These are phyloP conservation scores for Debaryomyces robertsiae DNA, from an alignment of 1,139 yeast species.

Conservation along the genomic window DNA sequence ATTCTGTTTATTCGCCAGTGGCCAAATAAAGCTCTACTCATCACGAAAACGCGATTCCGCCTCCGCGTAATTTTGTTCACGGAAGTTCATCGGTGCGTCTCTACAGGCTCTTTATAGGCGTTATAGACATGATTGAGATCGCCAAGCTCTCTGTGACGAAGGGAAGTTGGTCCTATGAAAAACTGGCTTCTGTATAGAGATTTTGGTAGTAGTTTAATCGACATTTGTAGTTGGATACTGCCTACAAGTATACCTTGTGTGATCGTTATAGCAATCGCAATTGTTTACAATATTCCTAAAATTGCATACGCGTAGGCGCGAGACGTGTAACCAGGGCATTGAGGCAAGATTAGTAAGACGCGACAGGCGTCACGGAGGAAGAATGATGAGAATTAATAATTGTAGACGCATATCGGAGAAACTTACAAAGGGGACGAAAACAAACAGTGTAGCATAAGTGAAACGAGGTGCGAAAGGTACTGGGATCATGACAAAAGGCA, in stretches of 20 bases:
- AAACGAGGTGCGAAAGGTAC: too few relatives aligned
- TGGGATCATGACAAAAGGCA: too few relatives aligned
- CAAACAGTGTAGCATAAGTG: too few relatives aligned
- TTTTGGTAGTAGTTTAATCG: background rate
- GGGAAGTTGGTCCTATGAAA: background rate
- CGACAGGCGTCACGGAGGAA: slow-evolving; percentile 1
- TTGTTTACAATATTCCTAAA: slow-evolving; percentile 9
- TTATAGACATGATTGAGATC: background rate
- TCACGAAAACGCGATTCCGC: slow-evolving; percentile 8
- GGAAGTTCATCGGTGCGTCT: background rate
- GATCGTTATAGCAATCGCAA: too few relatives aligned
- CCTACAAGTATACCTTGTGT: too few relatives aligned
- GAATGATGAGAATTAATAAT: background rate
- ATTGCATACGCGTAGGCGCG: slow-evolving; percentile 7
- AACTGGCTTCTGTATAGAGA: background rate
- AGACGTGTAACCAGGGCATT: slow-evolving; percentile 9
- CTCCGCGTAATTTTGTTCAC: slow-evolving; percentile 5
- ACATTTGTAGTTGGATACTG: too few relatives aligned
- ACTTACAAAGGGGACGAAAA: background rate
- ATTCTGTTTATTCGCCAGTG: slow-evolving; percentile 4
- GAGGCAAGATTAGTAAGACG: slow-evolving; percentile 6
- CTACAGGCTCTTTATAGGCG: too few relatives aligned
- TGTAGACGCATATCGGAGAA: background rate
- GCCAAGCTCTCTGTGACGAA: background rate
- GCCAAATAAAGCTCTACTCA: background rate